Conservation (phyloP, 2,329 filamentous ascomycete species). For the Calonectria leucothoes region DNA sequence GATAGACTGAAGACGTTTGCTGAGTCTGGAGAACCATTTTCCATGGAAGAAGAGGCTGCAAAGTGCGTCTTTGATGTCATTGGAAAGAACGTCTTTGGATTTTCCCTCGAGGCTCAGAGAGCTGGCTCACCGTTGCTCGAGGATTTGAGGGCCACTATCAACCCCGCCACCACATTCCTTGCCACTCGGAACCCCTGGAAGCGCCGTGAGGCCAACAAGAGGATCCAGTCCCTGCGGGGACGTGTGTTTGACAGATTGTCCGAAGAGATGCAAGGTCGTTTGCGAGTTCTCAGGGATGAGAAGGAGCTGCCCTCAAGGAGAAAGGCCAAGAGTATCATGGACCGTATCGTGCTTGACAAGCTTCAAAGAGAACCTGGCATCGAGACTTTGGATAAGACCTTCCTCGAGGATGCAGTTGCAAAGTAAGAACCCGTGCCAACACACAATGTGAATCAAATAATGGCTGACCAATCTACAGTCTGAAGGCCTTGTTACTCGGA, state of each 20-base stretch:
- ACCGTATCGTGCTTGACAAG: neutral
- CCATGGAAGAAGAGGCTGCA: neutral
- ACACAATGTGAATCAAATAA: neutral
- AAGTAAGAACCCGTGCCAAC: neutral
- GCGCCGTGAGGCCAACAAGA: neutral
- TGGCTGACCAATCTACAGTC: neutral
- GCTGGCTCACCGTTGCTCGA: neutral
- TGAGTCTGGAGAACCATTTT: neutral
- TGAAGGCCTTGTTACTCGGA: neutral
- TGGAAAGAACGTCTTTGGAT: neutral
- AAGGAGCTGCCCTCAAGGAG: neutral
- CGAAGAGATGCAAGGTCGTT: neutral
- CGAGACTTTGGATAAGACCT: neutral
- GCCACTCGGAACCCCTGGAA: neutral
- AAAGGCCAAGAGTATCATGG: neutral
- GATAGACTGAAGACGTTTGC: neutral
- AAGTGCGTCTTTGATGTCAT: conserved; percentile 4
- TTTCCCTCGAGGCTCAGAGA: neutral
- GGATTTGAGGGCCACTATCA: neutral
- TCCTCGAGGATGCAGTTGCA: neutral
- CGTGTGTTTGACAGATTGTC: neutral
- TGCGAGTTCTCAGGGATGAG: neutral
- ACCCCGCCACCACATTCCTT: neutral
- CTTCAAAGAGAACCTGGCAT: neutral
- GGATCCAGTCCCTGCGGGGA: neutral